Evolutionary conservation across 495 filamentous ascomycete species (phyloP).

Genomic region (Aspergillus nanangensis): DNA sequence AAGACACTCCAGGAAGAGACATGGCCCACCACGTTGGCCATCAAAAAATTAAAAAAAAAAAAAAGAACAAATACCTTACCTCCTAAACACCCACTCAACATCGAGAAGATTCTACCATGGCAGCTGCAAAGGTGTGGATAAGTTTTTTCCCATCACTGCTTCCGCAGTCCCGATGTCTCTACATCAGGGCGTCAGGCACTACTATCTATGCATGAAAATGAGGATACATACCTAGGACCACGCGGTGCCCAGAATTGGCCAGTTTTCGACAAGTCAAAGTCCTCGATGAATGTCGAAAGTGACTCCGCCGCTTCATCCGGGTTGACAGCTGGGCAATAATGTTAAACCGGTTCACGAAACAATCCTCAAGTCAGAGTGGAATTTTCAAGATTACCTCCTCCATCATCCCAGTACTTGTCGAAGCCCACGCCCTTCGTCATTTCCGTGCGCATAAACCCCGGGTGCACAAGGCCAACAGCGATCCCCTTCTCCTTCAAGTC

Average conservation of each 20-base stretch:
- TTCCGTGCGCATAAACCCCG: conserved; percentile 72
- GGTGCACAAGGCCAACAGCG: conserved; percentile 63
- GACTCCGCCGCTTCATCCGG: conserved; percentile 62
- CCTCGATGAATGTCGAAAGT: conserved; percentile 55
- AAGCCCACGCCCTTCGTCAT: conserved; percentile 69
- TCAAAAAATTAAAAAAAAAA: too few species aligned
- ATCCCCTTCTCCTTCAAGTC: conserved; percentile 62
- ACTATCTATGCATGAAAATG: background rate
- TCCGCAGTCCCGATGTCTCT: conserved; percentile 70
- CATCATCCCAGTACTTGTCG: conserved; percentile 64
- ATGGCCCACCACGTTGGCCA: too few species aligned
- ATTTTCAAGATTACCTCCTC: conserved; percentile 46
- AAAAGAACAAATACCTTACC: too few species aligned
- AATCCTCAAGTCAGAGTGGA: background rate
- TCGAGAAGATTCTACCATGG: conserved; percentile 58
- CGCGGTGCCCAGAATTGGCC: conserved; percentile 70
- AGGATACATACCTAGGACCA: conserved; percentile 51
- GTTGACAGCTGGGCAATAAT: conserved; percentile 50
- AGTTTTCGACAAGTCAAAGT: conserved; percentile 59
- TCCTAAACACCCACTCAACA: too few species aligned
- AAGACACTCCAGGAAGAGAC: too few species aligned
- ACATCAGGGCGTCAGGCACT: conserved; percentile 2
- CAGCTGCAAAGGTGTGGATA: conserved; percentile 61
- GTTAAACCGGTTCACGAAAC: background rate
- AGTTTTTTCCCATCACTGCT: conserved; percentile 52